Evolutionary conservation across 148 eudicot genomes (phyloP).

Genomic region (Fagopyrum homotropicum): DNA sequence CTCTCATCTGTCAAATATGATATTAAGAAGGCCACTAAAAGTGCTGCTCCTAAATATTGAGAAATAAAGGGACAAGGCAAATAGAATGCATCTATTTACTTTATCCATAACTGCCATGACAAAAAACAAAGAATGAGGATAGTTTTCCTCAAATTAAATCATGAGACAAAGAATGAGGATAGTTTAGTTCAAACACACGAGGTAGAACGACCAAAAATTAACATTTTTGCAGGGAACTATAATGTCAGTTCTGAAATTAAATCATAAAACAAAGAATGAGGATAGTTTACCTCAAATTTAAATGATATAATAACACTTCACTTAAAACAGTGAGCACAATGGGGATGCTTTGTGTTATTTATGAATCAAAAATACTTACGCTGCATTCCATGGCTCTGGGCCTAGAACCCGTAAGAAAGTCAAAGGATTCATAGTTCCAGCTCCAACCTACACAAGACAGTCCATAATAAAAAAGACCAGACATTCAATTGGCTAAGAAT

Average conservation of each 20-base stretch:
- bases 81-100: neutral
- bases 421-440: conserved; percentile 99
- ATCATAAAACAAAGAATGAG: neutral
- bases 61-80: neutral
- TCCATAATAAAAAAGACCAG: conserved; percentile 16
- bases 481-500: neutral
- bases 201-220: conserved; percentile 1
- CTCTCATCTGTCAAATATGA: conserved; percentile 83
- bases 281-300: neutral
- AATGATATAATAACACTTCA: neutral
- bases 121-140: too few relatives aligned
- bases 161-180: neutral
- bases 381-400: conserved; percentile 99
- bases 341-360: neutral
- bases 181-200: conserved; percentile 20
- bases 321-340: neutral
- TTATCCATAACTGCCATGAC: neutral
- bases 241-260: neutral
- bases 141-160: neutral
- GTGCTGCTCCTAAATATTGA: conserved; percentile 37
- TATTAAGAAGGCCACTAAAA: conserved; percentile 47
- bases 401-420: conserved; percentile 96
- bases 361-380: conserved; percentile 53
- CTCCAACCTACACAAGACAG: conserved; percentile 74
- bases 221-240: neutral